Conservation (phyloP, 2,329 filamentous ascomycete species). For the Chaetomium globosum region DNA sequence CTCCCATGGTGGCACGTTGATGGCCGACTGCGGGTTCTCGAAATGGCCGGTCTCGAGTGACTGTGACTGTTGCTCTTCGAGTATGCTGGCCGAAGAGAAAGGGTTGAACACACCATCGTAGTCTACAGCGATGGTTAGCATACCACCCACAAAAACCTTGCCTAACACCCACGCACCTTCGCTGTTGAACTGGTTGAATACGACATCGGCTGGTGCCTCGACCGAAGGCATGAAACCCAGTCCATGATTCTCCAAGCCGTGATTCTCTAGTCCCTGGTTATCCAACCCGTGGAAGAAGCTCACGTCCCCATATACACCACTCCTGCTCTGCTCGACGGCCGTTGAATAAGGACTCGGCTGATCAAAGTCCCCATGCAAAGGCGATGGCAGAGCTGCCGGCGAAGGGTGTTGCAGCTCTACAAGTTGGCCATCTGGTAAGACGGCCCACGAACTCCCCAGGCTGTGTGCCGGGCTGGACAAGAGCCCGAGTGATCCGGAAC, state of each 20-base stretch:
- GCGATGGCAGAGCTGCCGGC: constrained; percentile 50
- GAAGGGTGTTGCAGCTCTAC: constrained; percentile 42
- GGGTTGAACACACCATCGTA: constrained; percentile 25
- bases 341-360: constrained; percentile 35
- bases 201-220: constrained; percentile 39
- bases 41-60: constrained; percentile 36
- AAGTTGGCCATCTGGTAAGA: constrained; percentile 46
- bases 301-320: constrained; percentile 43
- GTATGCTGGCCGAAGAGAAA: constrained; percentile 20
- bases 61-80: constrained; percentile 28
- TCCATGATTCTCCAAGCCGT: constrained; percentile 28
- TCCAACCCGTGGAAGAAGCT: constrained; percentile 38
- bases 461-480: constrained; percentile 56
- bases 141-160: background rate
- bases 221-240: constrained; percentile 35
- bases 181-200: constrained; percentile 38
- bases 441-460: constrained; percentile 51
- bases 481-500: constrained; percentile 48
- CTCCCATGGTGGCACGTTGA: constrained; percentile 50
- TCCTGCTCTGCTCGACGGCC: constrained; percentile 35
- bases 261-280: constrained; percentile 32
- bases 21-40: constrained; percentile 45
- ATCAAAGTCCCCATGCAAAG: constrained; percentile 48
- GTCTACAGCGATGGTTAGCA: constrained; percentile 20
- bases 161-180: constrained; percentile 29